Evolutionary conservation across 2,329 filamentous ascomycete species (phyloP).

Genomic region (Blastomyces gilchristii): DNA sequence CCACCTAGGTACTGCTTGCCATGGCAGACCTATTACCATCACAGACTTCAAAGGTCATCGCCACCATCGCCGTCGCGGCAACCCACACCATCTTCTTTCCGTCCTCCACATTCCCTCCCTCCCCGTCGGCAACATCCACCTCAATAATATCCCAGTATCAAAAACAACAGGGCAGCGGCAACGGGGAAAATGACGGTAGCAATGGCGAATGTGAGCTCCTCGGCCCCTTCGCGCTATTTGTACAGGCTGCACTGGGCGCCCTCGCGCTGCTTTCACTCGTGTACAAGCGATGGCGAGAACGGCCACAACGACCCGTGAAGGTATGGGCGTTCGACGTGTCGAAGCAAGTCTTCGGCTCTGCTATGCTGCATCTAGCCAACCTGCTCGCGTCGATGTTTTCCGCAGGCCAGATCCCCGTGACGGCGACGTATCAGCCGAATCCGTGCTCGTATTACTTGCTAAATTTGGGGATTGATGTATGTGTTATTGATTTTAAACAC

Average conservation of each 20-base stretch:
- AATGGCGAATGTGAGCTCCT: slow-evolving; percentile 76
- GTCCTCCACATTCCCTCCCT: slow-evolving; percentile 11
- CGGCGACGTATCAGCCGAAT: slow-evolving; percentile 58
- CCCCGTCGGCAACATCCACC: slow-evolving; percentile 16
- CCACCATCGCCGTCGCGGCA: slow-evolving; percentile 13
- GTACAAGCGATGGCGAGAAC: slow-evolving; percentile 85
- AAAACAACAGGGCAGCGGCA: slow-evolving; percentile 13
- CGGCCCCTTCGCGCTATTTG: slow-evolving; percentile 79
- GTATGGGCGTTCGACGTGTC: slow-evolving; percentile 97
- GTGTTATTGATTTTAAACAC: slow-evolving; percentile 24
- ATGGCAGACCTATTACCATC: neutral
- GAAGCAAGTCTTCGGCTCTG: slow-evolving; percentile 92
- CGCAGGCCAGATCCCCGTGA: slow-evolving; percentile 59
- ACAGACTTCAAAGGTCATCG: slow-evolving; percentile 13
- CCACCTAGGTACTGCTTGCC: neutral
- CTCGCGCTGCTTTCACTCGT: slow-evolving; percentile 79
- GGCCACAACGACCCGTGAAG: slow-evolving; percentile 82
- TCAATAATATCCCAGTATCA: slow-evolving; percentile 13
- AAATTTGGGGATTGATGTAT: slow-evolving; percentile 89
- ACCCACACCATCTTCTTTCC: neutral
- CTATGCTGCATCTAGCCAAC: slow-evolving; percentile 84
- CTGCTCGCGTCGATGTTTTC: slow-evolving; percentile 95
- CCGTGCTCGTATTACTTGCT: slow-evolving; percentile 94
- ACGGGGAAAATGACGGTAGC: slow-evolving; percentile 33
- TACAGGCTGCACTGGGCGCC: slow-evolving; percentile 76